Evolutionary conservation across 352 stramenopile genomes (phyloP), one percentile per base, ranked within the genome.

Genomic region (Globisporangium lucens): DNA sequence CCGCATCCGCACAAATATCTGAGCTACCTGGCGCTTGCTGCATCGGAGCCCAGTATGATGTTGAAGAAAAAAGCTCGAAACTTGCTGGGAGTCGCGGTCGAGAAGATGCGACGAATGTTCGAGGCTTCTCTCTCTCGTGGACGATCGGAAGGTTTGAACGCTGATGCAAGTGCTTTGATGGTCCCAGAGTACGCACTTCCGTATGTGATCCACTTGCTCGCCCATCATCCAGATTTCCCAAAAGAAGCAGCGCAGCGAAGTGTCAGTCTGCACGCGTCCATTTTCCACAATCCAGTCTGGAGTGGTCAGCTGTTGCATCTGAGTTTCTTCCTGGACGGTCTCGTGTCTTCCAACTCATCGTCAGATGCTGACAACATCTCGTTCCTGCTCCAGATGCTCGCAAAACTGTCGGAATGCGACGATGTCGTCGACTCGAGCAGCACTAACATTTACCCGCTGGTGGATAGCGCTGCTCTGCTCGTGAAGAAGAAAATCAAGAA

Each of bases 401-500:
- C 80, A 20, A 91, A 94, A 64, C 30, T 96, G 3, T 89, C 82
- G 0, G 73, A 87, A 41, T 95, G 83, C 57, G 83, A 91, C 30
- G 87, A 96, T 57, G 78, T 75, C 7, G 70, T 67, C 8, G 69
- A 77, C 52, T 74, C 77, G 8, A 72, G 75, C 9, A 73, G 67
- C 9, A 75, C 73, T 15, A 67, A 76, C 38, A 84, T 93, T 35
- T 92, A 92, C 65, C 76, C 83, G 17, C 63, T 94, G 17, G 75
- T 93, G 33, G 85, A 90, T 33, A 89, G 70, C 24, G 72, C 76
- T 1, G 82, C 83, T 0, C 43, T 68, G 1, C 55, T 92, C 27
- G 72, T 96, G 33, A 92, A 92, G 65, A 90, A 89, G 46, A 88
- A 89, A 49, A 95, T 96, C 65, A 92, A 93, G 73, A 91, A 87